phyloP scores from a whole-genome alignment of 805 yeast species.

The Starmerella kuoi region DNA sequence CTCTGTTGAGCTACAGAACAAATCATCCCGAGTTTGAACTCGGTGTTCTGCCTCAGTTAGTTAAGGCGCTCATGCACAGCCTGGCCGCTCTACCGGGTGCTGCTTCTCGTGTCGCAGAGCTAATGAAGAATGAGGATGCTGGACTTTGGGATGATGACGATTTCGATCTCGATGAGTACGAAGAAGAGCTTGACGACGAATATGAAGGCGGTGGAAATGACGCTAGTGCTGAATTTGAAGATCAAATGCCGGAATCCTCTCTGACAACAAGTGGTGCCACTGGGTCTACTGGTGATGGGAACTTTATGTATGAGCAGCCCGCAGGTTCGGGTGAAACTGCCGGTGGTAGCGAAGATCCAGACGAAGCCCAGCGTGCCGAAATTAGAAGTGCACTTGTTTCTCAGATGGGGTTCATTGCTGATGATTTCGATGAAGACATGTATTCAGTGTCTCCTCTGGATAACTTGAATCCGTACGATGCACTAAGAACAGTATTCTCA shows the following conservation, averaged over 20 bases:
- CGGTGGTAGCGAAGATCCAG: constrained; percentile 22
- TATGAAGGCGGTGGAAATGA: too few species aligned
- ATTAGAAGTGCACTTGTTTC: neutral
- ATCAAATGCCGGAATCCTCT: constrained; percentile 2
- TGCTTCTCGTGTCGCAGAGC: constrained; percentile 48
- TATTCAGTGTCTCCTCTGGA: constrained; percentile 71
- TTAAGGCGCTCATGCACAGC: constrained; percentile 39
- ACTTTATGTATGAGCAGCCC: constrained; percentile 16
- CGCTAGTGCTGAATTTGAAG: constrained; percentile 10
- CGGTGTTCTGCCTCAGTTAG: constrained; percentile 34
- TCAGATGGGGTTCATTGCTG: constrained; percentile 33
- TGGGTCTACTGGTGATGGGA: constrained; percentile 11
- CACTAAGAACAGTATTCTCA: constrained; percentile 45
- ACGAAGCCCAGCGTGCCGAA: constrained; percentile 7
- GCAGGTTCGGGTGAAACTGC: constrained; percentile 3
- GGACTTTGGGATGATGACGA: constrained; percentile 29
- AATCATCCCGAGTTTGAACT: constrained; percentile 27
- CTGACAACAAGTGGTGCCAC: neutral
- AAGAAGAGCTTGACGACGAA: constrained; percentile 24
- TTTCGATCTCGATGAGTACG: constrained; percentile 19
- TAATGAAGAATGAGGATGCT: constrained; percentile 43
- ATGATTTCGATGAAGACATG: constrained; percentile 73
- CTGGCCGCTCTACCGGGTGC: constrained; percentile 62
- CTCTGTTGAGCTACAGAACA: constrained; percentile 33
- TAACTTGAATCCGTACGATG: constrained; percentile 53